Base-by-base conservation (phyloP, 1,284 basidiomycete genomes). In the Stygiomarasmius scandens region DNA sequence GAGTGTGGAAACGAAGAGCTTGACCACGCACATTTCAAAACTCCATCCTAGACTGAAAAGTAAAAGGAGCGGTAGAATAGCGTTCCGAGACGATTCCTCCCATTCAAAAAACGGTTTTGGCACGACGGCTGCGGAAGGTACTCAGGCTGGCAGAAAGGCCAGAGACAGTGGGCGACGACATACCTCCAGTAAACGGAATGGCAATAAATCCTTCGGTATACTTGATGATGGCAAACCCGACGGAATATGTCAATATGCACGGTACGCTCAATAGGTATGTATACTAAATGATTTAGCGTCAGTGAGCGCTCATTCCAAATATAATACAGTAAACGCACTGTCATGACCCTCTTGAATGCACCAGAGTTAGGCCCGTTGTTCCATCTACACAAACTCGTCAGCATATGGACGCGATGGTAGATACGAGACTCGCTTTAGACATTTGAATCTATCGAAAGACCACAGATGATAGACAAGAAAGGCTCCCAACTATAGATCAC, bases 341-440 rank as follows among this genome's bases (percentile, higher is more conserved):
- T 92, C 90, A 92, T 92, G 64, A 91, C 68, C 22, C 89, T 82
- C 70, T 90, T 92, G 74, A 92, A 92, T 1, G 87, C 78, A 19
- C 88, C 89, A 24, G 84, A 79, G 58, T 84, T 73, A 2, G 82
- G 79, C 1, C 85, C 84, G 43, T 80, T 81, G 62, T 83, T 82
- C 87, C 87, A 90, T 68, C 89, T 90, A 54, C 22, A 41, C 23
- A 45, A 41, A 48, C 16, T 20, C 14, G 20, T 24, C 16, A 32
- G 20, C 24, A 34, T 51, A 50, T 25, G 34, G 23, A 27, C 20
- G 5, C 22, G 44, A 23, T 36, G 41, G 22, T 29, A 24, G 9
- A 32, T 16, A 50, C 45, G 20, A 49, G 24, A 67, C 81, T 63
- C 62, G 89, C 89, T 67, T 82, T 48, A 91, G 68, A 68, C 88